Percentiles rank a stretch among this genome's conserved stretches.
Evolutionary conservation across 768 basidiomycete species (phyloP).

Genomic region (Amanita subjunquillea): DNA sequence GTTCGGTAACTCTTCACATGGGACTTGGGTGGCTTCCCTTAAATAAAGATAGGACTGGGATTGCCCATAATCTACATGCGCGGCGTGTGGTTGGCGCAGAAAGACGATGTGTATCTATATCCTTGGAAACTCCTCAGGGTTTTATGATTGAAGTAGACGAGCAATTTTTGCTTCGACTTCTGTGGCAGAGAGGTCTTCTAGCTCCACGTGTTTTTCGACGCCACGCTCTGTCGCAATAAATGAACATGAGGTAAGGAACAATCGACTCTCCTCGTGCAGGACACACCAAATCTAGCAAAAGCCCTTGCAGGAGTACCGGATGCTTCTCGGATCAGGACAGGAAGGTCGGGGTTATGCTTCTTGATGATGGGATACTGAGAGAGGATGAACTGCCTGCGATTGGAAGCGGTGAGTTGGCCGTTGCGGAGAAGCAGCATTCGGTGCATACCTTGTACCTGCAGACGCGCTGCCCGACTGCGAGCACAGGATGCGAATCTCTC

Average conservation of each 20-base stretch:
- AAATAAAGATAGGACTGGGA: neutral
- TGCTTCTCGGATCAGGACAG: slow-evolving; percentile 74
- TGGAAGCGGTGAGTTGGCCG: slow-evolving; percentile 3
- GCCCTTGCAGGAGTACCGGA: slow-evolving; percentile 69
- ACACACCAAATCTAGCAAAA: slow-evolving; percentile 81
- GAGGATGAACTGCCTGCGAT: slow-evolving; percentile 64
- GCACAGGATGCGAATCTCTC: slow-evolving; percentile 73
- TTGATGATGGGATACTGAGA: slow-evolving; percentile 69
- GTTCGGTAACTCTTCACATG: neutral
- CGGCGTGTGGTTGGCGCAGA: neutral
- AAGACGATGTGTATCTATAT: neutral
- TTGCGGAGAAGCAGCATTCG: neutral
- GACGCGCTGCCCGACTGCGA: slow-evolving; percentile 73
- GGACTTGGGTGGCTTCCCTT: neutral
- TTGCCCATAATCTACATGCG: slow-evolving; percentile 1
- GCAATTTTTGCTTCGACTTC: slow-evolving; percentile 68
- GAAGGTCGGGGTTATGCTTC: slow-evolving; percentile 80
- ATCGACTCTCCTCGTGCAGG: slow-evolving; percentile 5
- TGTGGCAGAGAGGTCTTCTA: slow-evolving; percentile 62
- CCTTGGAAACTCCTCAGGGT: slow-evolving; percentile 2
- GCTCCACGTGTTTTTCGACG: slow-evolving; percentile 69
- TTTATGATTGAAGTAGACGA: slow-evolving; percentile 42
- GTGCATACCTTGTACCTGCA: slow-evolving; percentile 62
- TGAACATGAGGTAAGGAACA: slow-evolving; percentile 6
- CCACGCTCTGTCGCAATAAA: slow-evolving; percentile 50